Conservation (phyloP, 225 moss, liverwort and hornwort genomes). For the Marchantia polymorpha region DNA sequence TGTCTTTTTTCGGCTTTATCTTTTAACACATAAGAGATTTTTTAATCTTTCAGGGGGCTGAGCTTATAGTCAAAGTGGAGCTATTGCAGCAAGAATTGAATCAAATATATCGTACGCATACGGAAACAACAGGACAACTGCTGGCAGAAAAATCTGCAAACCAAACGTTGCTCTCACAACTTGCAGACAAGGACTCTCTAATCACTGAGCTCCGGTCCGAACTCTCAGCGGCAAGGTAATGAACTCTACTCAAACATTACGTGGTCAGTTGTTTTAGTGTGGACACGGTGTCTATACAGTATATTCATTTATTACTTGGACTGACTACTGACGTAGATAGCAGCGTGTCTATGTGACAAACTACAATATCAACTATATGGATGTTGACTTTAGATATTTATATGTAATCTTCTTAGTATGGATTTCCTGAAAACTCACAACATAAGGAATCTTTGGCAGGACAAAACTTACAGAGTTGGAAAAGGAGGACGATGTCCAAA, state of each 20-base stretch:
- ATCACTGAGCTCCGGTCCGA: conserved; percentile 52
- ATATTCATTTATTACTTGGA: too few relatives aligned
- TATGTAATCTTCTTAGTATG: neutral
- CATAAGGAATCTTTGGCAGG: conserved; percentile 18
- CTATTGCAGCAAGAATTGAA: conserved; percentile 67
- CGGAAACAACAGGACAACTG: conserved; percentile 68
- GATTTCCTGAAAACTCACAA: neutral
- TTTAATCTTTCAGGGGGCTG: conserved; percentile 38
- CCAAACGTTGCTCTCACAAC: conserved; percentile 50
- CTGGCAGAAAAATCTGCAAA: conserved; percentile 60
- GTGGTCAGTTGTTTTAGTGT: too few relatives aligned
- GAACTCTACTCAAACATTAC: neutral
- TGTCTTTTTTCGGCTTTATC: too few relatives aligned
- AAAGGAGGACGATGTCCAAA: conserved; percentile 30
- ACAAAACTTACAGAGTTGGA: conserved; percentile 41
- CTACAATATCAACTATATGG: neutral
- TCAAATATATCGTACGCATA: conserved; percentile 75
- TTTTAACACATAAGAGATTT: too few relatives aligned
- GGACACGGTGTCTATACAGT: too few relatives aligned
- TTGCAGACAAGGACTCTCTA: conserved; percentile 52
- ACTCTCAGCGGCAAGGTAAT: conserved; percentile 42
- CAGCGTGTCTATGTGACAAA: neutral
- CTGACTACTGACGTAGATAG: too few relatives aligned
- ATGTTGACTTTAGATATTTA: neutral
- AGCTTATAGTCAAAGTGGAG: conserved; percentile 66